Evolutionary conservation across 495 filamentous ascomycete species (phyloP).

Genomic region (Penicillium antarcticum): DNA sequence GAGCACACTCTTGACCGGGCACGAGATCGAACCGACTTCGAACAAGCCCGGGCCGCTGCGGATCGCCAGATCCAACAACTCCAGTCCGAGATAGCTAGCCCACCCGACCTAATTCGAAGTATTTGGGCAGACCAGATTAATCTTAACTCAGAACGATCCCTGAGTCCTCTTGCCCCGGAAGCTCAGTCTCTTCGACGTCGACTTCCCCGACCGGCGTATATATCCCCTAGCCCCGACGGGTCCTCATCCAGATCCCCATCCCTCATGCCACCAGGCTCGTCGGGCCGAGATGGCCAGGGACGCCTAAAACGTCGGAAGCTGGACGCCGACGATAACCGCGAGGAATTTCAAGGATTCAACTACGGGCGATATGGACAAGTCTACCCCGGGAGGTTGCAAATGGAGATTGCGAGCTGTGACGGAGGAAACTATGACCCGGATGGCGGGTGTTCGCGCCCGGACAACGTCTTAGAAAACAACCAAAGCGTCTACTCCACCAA

Average conservation of each 20-base stretch:
- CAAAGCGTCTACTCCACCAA: slow-evolving; percentile 85
- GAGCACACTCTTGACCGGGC: slow-evolving; percentile 23
- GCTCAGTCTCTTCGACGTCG: not conserved
- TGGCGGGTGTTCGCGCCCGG: slow-evolving; percentile 59
- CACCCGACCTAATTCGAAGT: slow-evolving; percentile 13
- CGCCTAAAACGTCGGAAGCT: slow-evolving; percentile 72
- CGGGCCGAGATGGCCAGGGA: slow-evolving; percentile 33
- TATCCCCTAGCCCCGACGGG: not conserved
- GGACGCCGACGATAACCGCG: slow-evolving; percentile 54
- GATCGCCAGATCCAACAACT: slow-evolving; percentile 26
- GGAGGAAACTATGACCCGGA: slow-evolving; percentile 68
- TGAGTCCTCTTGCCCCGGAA: not conserved
- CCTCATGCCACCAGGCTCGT: slow-evolving; percentile 29
- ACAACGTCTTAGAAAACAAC: slow-evolving; percentile 82
- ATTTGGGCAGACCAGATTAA: slow-evolving; percentile 4
- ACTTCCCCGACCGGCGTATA: slow-evolving; percentile 7
- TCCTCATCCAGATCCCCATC: slow-evolving; percentile 24
- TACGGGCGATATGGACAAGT: slow-evolving; percentile 85
- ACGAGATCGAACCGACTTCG: slow-evolving; percentile 20
- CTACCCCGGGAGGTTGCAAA: slow-evolving; percentile 70
- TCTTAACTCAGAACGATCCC: slow-evolving; percentile 6
- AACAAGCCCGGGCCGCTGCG: slow-evolving; percentile 23
- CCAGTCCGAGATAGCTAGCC: slow-evolving; percentile 8
- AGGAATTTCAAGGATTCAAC: slow-evolving; percentile 56
- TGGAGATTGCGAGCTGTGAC: slow-evolving; percentile 88